Conservation (phyloP, 2,329 filamentous ascomycete genomes). For the Verticillium albo-atrum region DNA sequence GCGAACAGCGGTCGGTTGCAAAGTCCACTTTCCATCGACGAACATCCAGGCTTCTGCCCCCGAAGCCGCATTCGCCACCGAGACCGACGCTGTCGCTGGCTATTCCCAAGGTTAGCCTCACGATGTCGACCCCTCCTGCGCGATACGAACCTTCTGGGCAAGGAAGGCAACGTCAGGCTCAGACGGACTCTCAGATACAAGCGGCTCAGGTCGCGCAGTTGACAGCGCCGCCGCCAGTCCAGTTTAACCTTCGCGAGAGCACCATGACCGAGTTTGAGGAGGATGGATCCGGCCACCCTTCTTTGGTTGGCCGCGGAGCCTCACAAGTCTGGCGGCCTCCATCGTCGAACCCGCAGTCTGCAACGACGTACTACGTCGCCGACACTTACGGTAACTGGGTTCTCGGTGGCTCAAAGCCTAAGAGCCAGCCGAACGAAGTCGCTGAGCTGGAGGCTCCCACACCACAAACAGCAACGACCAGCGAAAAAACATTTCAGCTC, state of each 20-base stretch:
- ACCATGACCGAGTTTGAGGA: slow-evolving; percentile 50
- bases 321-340: slow-evolving; percentile 48
- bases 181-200: slow-evolving; percentile 9
- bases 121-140: slow-evolving; percentile 1
- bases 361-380: slow-evolving; percentile 43
- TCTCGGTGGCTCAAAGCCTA: slow-evolving; percentile 32
- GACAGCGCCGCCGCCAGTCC: slow-evolving; percentile 9
- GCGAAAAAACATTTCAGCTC: slow-evolving; percentile 1
- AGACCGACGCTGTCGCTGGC: slow-evolving; percentile 38
- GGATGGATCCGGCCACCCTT: slow-evolving; percentile 31
- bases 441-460: slow-evolving; percentile 19
- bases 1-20: slow-evolving; percentile 7
- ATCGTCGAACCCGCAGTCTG: slow-evolving; percentile 37
- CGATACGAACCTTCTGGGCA: slow-evolving; percentile 2
- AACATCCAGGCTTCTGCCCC: slow-evolving; percentile 39
- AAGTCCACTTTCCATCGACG: slow-evolving; percentile 18
- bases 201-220: slow-evolving; percentile 8
- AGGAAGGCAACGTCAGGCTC: slow-evolving; percentile 1
- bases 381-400: slow-evolving; percentile 52
- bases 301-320: slow-evolving; percentile 21
- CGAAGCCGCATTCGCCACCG: slow-evolving; percentile 23
- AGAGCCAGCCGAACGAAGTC: slow-evolving; percentile 14
- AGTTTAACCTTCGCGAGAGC: slow-evolving; percentile 30
- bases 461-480: slow-evolving; percentile 6
- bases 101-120: slow-evolving; percentile 22